phyloP scores from a whole-genome alignment of 257 asterid genomes.

The Nicotiana tomentosiformis region DNA sequence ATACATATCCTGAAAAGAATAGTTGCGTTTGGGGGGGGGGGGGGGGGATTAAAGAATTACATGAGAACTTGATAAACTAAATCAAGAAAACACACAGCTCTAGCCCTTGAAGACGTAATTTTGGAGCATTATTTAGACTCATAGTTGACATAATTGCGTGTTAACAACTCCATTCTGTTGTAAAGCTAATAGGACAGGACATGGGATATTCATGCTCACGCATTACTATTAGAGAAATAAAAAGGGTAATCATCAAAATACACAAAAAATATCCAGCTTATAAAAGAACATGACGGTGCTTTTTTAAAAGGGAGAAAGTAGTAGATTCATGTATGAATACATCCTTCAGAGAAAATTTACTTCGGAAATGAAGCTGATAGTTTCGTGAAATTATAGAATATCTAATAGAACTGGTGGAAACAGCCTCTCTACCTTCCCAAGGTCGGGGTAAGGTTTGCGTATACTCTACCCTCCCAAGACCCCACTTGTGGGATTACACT shows the following conservation, averaged over 20 bases:
- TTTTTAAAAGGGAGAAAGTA: background rate
- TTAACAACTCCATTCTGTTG: background rate
- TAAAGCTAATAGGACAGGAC: background rate
- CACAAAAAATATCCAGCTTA: background rate
- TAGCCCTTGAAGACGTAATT: background rate
- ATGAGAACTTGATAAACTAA: background rate
- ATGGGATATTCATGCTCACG: background rate
- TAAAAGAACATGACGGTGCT: background rate
- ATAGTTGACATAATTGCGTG: background rate
- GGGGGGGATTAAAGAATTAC: background rate
- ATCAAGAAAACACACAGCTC: background rate
- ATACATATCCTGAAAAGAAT: conserved; percentile 80
- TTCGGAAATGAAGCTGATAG: background rate
- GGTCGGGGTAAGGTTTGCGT: too few relatives aligned
- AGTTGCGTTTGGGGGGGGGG: background rate
- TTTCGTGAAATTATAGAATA: background rate
- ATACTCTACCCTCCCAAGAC: too few relatives aligned
- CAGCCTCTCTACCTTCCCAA: too few relatives aligned
- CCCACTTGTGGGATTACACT: too few relatives aligned
- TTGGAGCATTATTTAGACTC: background rate
- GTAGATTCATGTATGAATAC: background rate
- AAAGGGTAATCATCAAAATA: background rate
- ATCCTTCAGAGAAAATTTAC: background rate
- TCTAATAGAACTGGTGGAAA: background rate
- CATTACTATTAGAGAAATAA: background rate